Conservation (phyloP, 1,139 yeast genomes). For the Pneumocystis murina region DNA sequence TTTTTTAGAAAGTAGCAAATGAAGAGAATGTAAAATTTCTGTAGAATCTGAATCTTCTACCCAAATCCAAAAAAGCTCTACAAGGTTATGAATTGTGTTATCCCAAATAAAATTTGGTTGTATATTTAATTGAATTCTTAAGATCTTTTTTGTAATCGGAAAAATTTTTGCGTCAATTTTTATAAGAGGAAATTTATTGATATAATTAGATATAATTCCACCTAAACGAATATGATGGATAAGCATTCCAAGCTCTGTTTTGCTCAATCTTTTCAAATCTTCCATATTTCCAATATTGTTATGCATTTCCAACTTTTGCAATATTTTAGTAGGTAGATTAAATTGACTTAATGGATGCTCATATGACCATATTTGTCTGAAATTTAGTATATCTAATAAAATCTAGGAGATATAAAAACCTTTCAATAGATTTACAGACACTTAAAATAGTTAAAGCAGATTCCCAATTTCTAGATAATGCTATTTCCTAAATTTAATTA, state of each 20-base stretch:
- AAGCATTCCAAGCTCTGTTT: slow-evolving; percentile 71
- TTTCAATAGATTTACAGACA: slow-evolving; percentile 67
- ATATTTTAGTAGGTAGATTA: slow-evolving; percentile 54
- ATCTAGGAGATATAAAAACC: slow-evolving; percentile 26
- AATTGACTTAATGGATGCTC: slow-evolving; percentile 85
- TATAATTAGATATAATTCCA: slow-evolving; percentile 38
- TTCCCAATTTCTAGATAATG: slow-evolving; percentile 61
- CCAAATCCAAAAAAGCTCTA: slow-evolving; percentile 81
- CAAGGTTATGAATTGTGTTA: slow-evolving; percentile 59
- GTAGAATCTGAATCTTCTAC: slow-evolving; percentile 64
- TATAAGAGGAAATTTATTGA: slow-evolving; percentile 62
- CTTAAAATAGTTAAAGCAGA: slow-evolving; percentile 34
- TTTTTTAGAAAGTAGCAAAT: slow-evolving; percentile 48
- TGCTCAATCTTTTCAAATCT: slow-evolving; percentile 53
- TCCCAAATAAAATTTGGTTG: slow-evolving; percentile 81
- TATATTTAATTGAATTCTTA: slow-evolving; percentile 59
- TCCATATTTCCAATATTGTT: slow-evolving; percentile 45
- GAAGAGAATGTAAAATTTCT: slow-evolving; percentile 67
- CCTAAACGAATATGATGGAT: slow-evolving; percentile 77
- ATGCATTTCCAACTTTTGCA: slow-evolving; percentile 47
- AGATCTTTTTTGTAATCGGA: slow-evolving; percentile 76
- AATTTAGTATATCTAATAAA: neutral
- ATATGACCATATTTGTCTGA: slow-evolving; percentile 52
- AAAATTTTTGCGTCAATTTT: slow-evolving; percentile 67
- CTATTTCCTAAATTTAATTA: slow-evolving; percentile 6